A percentile compares a stretch with the other conserved stretches of the same genome.
Conservation (phyloP, 345 rosid species). For the Punica granatum region DNA sequence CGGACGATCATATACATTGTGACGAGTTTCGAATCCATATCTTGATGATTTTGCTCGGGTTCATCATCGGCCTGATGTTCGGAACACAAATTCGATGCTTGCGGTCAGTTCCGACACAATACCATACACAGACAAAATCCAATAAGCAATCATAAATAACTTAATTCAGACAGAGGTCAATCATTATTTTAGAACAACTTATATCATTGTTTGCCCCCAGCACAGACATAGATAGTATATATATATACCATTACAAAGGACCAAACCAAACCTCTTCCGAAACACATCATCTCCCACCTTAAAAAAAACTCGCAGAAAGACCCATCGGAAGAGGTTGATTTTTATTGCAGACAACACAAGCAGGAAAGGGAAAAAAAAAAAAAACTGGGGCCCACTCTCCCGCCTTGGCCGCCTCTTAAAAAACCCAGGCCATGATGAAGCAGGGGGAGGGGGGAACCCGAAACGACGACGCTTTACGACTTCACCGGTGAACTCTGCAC, state of each 20-base stretch:
- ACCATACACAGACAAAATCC: too few relatives aligned
- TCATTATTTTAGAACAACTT: too few relatives aligned
- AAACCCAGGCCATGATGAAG: constrained; percentile 4
- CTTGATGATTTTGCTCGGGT: too few relatives aligned
- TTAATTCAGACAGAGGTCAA: neutral
- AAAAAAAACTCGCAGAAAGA: constrained; percentile 3
- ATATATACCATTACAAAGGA: too few relatives aligned
- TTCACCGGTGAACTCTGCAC: neutral
- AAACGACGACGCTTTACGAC: neutral
- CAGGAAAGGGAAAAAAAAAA: neutral
- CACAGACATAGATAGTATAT: too few relatives aligned
- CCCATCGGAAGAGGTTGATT: neutral
- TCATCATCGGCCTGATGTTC: too few relatives aligned
- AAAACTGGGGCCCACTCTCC: neutral
- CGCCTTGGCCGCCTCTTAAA: constrained; percentile 4
- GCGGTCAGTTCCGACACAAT: too few relatives aligned
- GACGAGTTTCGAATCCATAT: too few relatives aligned
- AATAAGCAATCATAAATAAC: neutral
- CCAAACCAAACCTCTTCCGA: neutral
- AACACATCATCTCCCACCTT: neutral
- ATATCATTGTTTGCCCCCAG: neutral
- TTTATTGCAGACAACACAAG: neutral
- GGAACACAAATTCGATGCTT: too few relatives aligned
- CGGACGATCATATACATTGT: too few relatives aligned
- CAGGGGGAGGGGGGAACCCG: neutral